Conservation (phyloP, 1,139 yeast genomes). For the Blastobotrys persicus region DNA sequence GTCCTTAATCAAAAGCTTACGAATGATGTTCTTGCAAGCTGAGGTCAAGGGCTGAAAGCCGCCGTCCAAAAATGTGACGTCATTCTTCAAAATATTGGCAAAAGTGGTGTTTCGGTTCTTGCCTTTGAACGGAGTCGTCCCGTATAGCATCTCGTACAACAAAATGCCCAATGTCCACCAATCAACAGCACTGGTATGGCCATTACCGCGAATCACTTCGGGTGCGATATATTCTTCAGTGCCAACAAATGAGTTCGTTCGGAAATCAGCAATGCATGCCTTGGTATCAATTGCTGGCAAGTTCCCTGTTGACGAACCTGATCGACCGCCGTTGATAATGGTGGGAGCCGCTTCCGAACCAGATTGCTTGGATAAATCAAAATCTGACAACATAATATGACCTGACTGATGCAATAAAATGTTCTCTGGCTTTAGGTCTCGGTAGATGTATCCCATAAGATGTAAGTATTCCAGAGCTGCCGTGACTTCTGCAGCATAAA, state of each 20-base stretch:
- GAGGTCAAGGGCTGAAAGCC: conserved; percentile 57
- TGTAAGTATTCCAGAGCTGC: conserved; percentile 96
- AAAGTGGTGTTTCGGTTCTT: conserved; percentile 83
- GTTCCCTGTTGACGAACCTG: conserved; percentile 31
- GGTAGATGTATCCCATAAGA: conserved; percentile 91
- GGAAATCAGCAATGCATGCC: conserved; percentile 90
- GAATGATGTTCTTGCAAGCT: conserved; percentile 72
- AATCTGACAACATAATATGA: conserved; percentile 95
- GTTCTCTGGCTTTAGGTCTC: conserved; percentile 95
- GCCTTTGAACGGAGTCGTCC: conserved; percentile 96
- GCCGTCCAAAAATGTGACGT: conserved; percentile 64
- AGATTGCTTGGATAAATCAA: conserved; percentile 90
- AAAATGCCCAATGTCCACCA: conserved; percentile 99
- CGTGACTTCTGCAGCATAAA: conserved; percentile 95
- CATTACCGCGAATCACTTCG: conserved; percentile 93
- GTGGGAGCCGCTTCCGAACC: conserved; percentile 55
- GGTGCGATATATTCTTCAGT: conserved; percentile 99
- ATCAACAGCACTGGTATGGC: conserved; percentile 96
- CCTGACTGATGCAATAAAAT: conserved; percentile 92
- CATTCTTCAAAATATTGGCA: conserved; percentile 79
- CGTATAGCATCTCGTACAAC: conserved; percentile 89
- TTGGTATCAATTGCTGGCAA: conserved; percentile 71
- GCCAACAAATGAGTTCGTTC: conserved; percentile 96
- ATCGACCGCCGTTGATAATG: conserved; percentile 37
- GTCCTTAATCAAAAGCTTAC: conserved; percentile 80